phyloP scores from a whole-genome alignment of 73 alveolate genomes.

The Paramecium caudatum region DNA sequence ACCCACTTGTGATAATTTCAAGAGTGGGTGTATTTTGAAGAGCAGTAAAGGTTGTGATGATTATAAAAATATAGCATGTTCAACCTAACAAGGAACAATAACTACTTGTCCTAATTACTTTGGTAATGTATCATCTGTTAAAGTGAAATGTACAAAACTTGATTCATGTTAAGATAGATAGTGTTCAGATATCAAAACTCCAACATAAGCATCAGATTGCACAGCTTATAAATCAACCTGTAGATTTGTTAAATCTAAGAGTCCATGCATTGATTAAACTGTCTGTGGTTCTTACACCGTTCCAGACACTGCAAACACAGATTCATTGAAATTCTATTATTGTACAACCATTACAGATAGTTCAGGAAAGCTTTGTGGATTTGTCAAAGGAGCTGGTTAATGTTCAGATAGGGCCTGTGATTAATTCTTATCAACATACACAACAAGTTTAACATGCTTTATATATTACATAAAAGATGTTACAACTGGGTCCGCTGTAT shows the following conservation, averaged over 20 bases:
- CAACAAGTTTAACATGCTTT: not conserved
- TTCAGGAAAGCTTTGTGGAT: constrained; percentile 23
- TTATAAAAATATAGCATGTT: not conserved
- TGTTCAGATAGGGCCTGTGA: not conserved
- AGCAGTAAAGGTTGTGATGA: not conserved
- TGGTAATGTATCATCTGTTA: not conserved
- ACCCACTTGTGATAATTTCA: not conserved
- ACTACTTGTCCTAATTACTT: not conserved
- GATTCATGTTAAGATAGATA: not conserved
- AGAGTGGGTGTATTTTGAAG: not conserved
- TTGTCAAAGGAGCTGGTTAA: not conserved
- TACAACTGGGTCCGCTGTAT: not conserved
- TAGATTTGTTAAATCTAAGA: not conserved
- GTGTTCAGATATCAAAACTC: not conserved
- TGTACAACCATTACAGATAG: not conserved
- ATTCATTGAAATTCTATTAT: not conserved
- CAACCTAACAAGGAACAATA: not conserved
- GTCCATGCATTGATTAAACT: not conserved
- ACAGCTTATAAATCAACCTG: not conserved
- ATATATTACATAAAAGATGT: not conserved
- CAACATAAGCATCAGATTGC: not conserved
- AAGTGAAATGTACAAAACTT: not conserved
- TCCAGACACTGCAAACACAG: not conserved
- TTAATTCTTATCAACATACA: not conserved
- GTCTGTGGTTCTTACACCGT: not conserved